Evolutionary conservation across 176 grass and related monocot genomes (phyloP), one percentile per base, ranked within the genome.

Genomic region (Aegilops tauschii): DNA sequence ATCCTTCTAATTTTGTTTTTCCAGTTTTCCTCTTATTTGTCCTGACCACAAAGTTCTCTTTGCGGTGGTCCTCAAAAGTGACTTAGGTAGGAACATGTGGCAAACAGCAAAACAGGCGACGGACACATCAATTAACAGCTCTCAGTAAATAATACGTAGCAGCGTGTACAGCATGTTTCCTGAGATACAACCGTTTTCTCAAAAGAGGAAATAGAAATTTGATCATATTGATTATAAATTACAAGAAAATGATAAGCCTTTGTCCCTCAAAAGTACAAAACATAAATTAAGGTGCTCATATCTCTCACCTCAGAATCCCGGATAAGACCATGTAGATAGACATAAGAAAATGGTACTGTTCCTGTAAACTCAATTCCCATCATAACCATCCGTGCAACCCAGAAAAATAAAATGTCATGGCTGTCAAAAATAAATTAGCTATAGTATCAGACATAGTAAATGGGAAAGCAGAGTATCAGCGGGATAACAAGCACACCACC

Each of bases 371-470:
- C 92, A 80, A 98, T 94, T 42, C 93, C 94, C 96, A 98, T 98
- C 96, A 98, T 98, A 61, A 98, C 90, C 96, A 98, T 98, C 82
- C 96, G 88, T 83, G 96, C 93, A 78, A 98, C 96, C 96, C 96
- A 98, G 86, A 98, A 98, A 85, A 98, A 98, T 82, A 98, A 88
- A 90, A 98, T 98, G 84, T 98, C 96, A 88, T 98, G 96, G 18
- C 96, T 98, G 84, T 89, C 25, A 81, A 89, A 90, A 49, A 72
- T 81, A 65, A 62, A 91, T 34, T 83, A 71, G 27, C 1, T 58
- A 81, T n/a, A 84, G 17, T 75, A 81, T 73, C 27, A 86, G 49
- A 79, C 12, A 65, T 82, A 20, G 69, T 74, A 80, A 49, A 84
- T 61, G 28, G 10, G 54, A 85, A 12, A 82, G 49, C 47, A 88